Evolutionary conservation across 1,139 yeast species (phyloP), one percentile per base, ranked within the genome.

Genomic region (Geotrichum citri-aurantii): DNA sequence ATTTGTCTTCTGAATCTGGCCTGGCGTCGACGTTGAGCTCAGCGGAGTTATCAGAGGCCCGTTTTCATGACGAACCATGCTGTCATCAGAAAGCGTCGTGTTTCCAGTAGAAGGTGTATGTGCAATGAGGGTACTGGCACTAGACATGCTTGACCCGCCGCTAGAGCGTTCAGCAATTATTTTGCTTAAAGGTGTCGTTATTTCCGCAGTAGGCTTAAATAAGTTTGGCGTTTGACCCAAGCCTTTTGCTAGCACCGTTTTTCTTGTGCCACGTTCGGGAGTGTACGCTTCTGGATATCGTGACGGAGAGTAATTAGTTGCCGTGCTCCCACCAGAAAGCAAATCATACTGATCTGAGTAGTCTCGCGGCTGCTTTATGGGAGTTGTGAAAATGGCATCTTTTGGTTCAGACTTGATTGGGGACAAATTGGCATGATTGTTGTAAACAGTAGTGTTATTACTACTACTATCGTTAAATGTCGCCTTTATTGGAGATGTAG

Each of bases 331-430:
- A 48, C 55, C 50, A 10, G 61, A 37, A 10, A 61, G 56, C 44
- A 37, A n/a, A 8, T 64, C 67, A 46, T 62, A 63, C 29, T 63
- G 65, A 29, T 64, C 66, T n/a, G 62, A 51, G 52, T 77, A 79
- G 27, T 49, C 49, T 48, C 51, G 23, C 19, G 31, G 27, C 40
- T 50, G 50, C 44, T 52, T 59, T 21, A 52, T 51, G 40, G 57
- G 57, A 14, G 62, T 56, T 11, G 59, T 19, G 12, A 56, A 46
- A 29, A 37, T 52, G 17, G 46, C 40, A 10, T 51, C 24, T 37
- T 11, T 26, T 11, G 23, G 21, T 27, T 54, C 46, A 17, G 27
- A 27, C n/a, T 51, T 58, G 57, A 23, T 21, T 17, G 40, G 52
- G 48, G 59, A 47, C n/a, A 52, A 42, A n/a, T 14, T 10, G 37